Conservation (phyloP, 75 land plant species). For the Pinus taeda region DNA sequence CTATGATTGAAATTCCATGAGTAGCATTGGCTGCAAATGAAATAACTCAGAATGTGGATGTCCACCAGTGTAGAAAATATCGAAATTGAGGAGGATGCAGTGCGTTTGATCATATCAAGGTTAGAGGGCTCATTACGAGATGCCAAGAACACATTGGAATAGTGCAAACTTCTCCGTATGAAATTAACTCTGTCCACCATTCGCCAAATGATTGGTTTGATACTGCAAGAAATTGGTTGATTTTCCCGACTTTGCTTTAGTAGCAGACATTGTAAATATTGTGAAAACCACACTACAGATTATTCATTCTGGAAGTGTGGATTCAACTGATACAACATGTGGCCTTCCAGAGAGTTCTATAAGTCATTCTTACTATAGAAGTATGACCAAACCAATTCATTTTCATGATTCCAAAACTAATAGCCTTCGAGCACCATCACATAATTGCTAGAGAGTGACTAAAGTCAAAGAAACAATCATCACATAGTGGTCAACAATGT, state of each 20-base stretch:
- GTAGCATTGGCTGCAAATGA: slow-evolving; percentile 98
- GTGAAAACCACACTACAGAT: slow-evolving; percentile 55
- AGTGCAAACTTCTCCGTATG: slow-evolving; percentile 65
- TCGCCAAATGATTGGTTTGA: slow-evolving; percentile 40
- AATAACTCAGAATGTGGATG: too few relatives aligned
- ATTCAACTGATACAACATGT: not conserved
- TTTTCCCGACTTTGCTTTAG: slow-evolving; percentile 55
- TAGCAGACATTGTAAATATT: too few relatives aligned
- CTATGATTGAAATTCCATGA: slow-evolving; percentile 97
- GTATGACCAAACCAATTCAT: slow-evolving; percentile 14
- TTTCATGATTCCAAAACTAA: slow-evolving; percentile 12
- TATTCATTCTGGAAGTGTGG: slow-evolving; percentile 15
- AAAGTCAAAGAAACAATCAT: too few relatives aligned
- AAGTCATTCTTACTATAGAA: too few relatives aligned
- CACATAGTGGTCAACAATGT: too few relatives aligned
- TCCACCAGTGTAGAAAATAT: too few relatives aligned
- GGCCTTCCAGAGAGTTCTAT: not conserved
- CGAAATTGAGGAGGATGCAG: slow-evolving; percentile 24
- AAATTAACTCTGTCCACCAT: slow-evolving; percentile 54
- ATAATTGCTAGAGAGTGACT: not conserved
- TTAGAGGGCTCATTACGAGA: slow-evolving; percentile 45
- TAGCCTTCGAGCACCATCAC: slow-evolving; percentile 11
- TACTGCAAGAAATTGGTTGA: slow-evolving; percentile 64
- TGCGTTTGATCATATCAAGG: slow-evolving; percentile 24
- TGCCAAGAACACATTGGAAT: slow-evolving; percentile 72